Conservation (phyloP, 495 filamentous ascomycete genomes). For the Chaetomium tenue region DNA sequence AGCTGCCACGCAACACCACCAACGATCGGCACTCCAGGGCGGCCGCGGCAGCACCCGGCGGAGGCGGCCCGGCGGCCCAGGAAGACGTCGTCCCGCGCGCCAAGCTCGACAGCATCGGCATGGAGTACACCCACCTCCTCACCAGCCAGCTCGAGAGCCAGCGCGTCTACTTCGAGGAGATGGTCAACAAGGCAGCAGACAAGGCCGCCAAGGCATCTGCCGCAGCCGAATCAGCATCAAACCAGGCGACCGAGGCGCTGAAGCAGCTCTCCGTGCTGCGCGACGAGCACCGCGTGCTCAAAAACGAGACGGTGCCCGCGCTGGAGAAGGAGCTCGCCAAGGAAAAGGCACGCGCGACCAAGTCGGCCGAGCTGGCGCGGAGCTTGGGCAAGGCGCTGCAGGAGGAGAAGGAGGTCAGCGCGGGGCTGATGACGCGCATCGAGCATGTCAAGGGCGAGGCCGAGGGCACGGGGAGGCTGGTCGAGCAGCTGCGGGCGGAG, state of each 20-base stretch:
- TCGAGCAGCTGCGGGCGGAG: conserved; percentile 54
- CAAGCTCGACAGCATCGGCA: conserved; percentile 87
- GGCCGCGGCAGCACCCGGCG: background rate
- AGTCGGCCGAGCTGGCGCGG: conserved; percentile 71
- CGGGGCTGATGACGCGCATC: conserved; percentile 73
- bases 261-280: conserved; percentile 52
- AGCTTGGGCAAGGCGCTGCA: conserved; percentile 72
- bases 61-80: conserved; percentile 15
- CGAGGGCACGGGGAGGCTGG: conserved; percentile 52
- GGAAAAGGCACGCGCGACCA: conserved; percentile 63
- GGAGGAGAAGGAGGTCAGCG: conserved; percentile 84
- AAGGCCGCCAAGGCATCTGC: conserved; percentile 76
- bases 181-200: conserved; percentile 85
- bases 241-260: conserved; percentile 52
- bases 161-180: conserved; percentile 89
- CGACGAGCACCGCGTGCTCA: conserved; percentile 54
- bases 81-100: conserved; percentile 77
- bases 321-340: conserved; percentile 71
- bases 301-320: conserved; percentile 56
- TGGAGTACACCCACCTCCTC: conserved; percentile 91
- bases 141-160: conserved; percentile 90
- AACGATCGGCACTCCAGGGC: conserved; percentile 4
- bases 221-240: conserved; percentile 60
- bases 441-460: conserved; percentile 62
- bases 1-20: conserved; percentile 57